Conservation (phyloP, 768 basidiomycete genomes). For the Lyophyllum atratum region DNA sequence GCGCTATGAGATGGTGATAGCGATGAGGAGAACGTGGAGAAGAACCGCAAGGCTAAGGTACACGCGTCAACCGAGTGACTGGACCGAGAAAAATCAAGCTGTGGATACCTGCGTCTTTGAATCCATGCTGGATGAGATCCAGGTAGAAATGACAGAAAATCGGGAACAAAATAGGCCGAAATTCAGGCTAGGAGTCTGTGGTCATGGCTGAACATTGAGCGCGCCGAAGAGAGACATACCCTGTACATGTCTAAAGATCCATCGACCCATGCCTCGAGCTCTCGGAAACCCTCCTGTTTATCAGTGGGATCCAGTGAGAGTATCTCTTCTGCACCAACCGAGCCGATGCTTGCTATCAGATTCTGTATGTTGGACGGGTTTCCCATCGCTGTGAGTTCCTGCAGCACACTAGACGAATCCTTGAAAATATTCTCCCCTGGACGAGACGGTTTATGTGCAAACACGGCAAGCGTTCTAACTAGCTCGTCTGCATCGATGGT, state of each 20-base stretch:
- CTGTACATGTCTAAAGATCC: slow-evolving; percentile 91
- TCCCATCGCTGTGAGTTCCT: slow-evolving; percentile 68
- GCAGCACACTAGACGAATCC: slow-evolving; percentile 63
- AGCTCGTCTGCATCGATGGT: slow-evolving; percentile 51
- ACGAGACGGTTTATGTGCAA: slow-evolving; percentile 65
- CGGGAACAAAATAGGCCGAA: slow-evolving; percentile 90
- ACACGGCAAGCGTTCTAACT: slow-evolving; percentile 61
- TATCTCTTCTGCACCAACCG: slow-evolving; percentile 81
- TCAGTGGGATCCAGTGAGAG: slow-evolving; percentile 81
- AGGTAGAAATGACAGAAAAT: slow-evolving; percentile 98
- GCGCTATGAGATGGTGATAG: slow-evolving; percentile 65
- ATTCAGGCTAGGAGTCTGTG: slow-evolving; percentile 68
- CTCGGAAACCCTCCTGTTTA: slow-evolving; percentile 82
- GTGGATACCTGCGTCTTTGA: slow-evolving; percentile 78
- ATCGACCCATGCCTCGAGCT: slow-evolving; percentile 87
- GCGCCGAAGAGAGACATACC: slow-evolving; percentile 41
- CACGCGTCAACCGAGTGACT: slow-evolving; percentile 16
- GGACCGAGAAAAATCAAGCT: background rate
- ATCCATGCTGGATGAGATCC: slow-evolving; percentile 88
- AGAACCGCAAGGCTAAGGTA: slow-evolving; percentile 70
- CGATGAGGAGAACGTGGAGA: slow-evolving; percentile 65
- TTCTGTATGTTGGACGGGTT: slow-evolving; percentile 74
- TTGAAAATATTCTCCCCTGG: slow-evolving; percentile 74
- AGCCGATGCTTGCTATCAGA: slow-evolving; percentile 75
- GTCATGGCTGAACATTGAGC: background rate